These are phyloP conservation scores for Solanum rostratum DNA, from an alignment of 257 asterid species.

Conservation along the genomic window DNA sequence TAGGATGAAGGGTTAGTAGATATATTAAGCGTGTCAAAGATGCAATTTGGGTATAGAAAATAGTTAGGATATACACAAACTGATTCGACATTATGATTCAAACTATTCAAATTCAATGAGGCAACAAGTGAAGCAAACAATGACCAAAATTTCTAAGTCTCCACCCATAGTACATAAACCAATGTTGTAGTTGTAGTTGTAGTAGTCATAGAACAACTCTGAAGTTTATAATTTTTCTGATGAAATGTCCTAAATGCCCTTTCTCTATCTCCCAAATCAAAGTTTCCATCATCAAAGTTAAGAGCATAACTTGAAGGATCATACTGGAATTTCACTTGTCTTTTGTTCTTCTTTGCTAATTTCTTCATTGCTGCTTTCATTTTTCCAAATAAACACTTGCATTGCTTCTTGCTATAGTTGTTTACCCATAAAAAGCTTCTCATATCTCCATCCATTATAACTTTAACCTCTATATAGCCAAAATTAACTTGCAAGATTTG, in stretches of 20 bases:
- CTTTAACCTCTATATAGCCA: too few relatives aligned
- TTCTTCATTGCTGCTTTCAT: conserved; percentile 33
- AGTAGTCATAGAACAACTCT: not conserved
- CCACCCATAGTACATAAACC: too few relatives aligned
- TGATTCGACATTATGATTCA: too few relatives aligned
- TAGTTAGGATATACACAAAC: not conserved
- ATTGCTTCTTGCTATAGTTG: conserved; percentile 24
- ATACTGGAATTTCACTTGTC: conserved; percentile 5
- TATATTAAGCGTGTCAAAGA: not conserved
- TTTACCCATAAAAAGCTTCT: conserved; percentile 7
- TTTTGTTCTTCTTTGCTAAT: conserved; percentile 11
- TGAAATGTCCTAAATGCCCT: not conserved
- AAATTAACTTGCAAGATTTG: too few relatives aligned
- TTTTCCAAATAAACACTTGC: conserved; percentile 33
- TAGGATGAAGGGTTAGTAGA: not conserved
- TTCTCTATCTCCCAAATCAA: not conserved
- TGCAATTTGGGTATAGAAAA: not conserved
- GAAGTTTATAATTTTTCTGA: not conserved
- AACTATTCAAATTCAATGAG: too few relatives aligned
- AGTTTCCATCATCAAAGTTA: conserved; percentile 7
- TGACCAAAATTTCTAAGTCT: too few relatives aligned
- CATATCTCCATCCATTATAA: conserved; percentile 15
- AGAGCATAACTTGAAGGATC: conserved; percentile 11
- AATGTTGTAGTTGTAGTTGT: too few relatives aligned
- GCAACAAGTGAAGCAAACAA: too few relatives aligned